Base-by-base conservation (phyloP, 192 early-diverging fungal species). In the Coemansia reversa region DNA sequence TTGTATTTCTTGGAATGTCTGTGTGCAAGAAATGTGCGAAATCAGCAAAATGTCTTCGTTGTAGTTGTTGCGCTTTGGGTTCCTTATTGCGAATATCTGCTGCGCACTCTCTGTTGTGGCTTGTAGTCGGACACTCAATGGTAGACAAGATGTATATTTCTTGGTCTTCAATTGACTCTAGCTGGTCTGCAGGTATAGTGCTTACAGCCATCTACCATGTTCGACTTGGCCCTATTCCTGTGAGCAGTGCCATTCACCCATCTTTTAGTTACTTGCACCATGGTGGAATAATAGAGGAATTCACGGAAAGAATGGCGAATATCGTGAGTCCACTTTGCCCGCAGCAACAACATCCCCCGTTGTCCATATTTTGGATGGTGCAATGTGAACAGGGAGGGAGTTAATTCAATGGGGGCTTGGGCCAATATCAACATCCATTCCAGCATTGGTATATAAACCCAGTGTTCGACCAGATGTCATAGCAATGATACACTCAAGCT, bases 401-500 rank as follows among this genome's bases (percentile, higher is more conserved):
- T 45, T 45, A 11, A 16, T 16, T 16, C 6, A 35, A 45, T 45
- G 14, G 12, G 12, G 14, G 39, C 1, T 16, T 45, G 14, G 12
- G 14, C 39, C 14, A 14, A 45, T 45, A 45, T 45, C 14, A 14
- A 16, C 39, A 45, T 9, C 39, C 39, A 45, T 45, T 12, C 39
- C 39, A 45, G 39, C 6, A 45, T 16, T 45, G n/a, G 42, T 60
- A 48, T 28, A 45, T 45, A 45, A 45, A 45, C 39, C 0, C 12
- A 14, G 39, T 16, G 12, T 11, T 45, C 14, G 14, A 45, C 39
- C 12, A 16, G 39, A 11, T 2, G 14, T 11, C 39, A 16, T 45
- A 16, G 39, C 12, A 45, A 47, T 39, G 67, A 35, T 47, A 63
- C 54, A 60, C 33, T 42, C 58, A 74, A 74, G 72, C 63, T 74